phyloP scores from a whole-genome alignment of 768 basidiomycete species.

The Amanita rimosa region DNA sequence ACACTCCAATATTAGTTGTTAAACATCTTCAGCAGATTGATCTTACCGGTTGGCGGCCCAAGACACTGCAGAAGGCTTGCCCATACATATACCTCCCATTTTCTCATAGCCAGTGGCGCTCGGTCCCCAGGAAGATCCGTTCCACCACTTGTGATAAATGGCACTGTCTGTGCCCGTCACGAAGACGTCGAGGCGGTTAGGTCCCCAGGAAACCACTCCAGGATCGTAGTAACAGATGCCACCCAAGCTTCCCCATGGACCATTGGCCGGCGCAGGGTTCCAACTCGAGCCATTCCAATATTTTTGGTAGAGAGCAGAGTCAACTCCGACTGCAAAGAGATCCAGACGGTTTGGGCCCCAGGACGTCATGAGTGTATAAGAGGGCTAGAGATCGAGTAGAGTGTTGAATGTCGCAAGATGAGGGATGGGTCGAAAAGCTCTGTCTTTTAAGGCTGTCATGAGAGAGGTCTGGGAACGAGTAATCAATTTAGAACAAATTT shows the following conservation, averaged over 20 bases:
- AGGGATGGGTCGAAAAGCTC: no score
- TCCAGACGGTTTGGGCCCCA: no score
- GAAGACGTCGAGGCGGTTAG: conserved; percentile 11
- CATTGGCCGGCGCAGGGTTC: neutral
- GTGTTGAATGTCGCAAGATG: no score
- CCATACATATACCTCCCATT: conserved; percentile 7
- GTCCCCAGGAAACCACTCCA: conserved; percentile 7
- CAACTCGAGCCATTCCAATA: conserved; percentile 7
- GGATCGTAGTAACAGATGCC: conserved; percentile 6
- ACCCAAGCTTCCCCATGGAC: neutral
- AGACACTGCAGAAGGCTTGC: neutral
- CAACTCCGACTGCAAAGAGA: conserved; percentile 9
- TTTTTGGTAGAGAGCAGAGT: conserved; percentile 11
- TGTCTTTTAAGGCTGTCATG: no score
- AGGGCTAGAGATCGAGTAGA: no score
- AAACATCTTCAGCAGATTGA: no score
- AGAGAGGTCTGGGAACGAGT: no score
- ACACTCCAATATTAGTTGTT: no score
- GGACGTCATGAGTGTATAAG: no score
- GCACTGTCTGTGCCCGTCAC: conserved; percentile 6
- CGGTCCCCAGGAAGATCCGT: conserved; percentile 5
- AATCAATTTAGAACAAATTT: no score
- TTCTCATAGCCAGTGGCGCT: conserved; percentile 1
- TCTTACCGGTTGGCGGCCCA: no score
- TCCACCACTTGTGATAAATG: conserved; percentile 10